Conservation (phyloP, 2,329 filamentous ascomycete species). For the Atkinsonella texensis region DNA sequence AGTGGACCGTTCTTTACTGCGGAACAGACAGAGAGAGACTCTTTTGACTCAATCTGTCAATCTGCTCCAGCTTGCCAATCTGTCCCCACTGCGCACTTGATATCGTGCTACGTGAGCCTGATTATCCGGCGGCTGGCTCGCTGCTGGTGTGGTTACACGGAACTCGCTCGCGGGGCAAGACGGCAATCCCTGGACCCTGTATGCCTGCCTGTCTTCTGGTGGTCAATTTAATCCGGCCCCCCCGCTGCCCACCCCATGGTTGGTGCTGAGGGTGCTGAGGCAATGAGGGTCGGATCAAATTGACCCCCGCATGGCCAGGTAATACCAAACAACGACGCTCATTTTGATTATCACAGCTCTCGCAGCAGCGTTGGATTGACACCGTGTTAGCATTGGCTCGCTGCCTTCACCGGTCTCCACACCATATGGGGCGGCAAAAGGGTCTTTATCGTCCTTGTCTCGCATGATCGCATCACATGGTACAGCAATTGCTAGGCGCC, state of each 20-base stretch:
- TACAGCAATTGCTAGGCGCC: neutral
- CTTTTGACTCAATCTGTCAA: no score
- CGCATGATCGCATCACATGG: slow-evolving; percentile 7
- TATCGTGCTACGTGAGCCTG: neutral
- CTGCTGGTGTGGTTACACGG: neutral
- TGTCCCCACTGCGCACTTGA: neutral
- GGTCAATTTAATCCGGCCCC: no score
- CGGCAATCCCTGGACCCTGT: neutral
- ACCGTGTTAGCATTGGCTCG: slow-evolving; percentile 7
- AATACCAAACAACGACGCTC: neutral
- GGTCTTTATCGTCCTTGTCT: slow-evolving; percentile 4
- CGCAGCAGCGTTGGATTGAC: slow-evolving; percentile 1
- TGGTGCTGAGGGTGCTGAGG: no score
- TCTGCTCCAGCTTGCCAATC: no score
- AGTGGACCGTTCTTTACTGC: neutral
- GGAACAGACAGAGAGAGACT: no score
- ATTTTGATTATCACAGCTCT: neutral
- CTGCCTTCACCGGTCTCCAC: slow-evolving; percentile 14
- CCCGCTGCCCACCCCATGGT: no score
- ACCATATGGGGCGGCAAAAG: slow-evolving; percentile 2
- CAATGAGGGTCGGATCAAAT: no score
- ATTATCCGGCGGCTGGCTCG: neutral
- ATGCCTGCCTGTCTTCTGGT: no score
- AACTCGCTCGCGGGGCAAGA: neutral
- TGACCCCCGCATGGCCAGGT: no score